Conservation (phyloP, 2,329 filamentous ascomycete genomes). For the Cladophialophora chaetospira region DNA sequence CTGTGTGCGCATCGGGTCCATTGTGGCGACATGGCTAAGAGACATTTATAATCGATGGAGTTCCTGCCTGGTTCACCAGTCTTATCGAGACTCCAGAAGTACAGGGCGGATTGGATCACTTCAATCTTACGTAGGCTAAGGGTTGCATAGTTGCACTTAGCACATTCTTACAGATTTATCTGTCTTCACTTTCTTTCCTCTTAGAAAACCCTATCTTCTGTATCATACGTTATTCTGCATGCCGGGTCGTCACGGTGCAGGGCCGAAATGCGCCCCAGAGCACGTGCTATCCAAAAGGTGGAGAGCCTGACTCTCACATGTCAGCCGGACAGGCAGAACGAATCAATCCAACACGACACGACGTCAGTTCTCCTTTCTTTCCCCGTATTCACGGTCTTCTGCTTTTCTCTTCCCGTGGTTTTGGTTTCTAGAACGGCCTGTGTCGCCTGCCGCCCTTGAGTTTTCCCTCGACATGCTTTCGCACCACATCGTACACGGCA, state of each 20-base stretch:
- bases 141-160: too few species aligned
- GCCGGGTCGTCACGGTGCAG: not conserved
- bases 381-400: not conserved
- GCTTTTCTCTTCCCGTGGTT: not conserved
- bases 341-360: not conserved
- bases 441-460: not conserved
- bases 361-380: slow-evolving; percentile 3
- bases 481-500: slow-evolving; percentile 8
- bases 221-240: too few species aligned
- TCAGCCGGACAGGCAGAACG: not conserved
- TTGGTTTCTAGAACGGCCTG: not conserved
- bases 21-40: too few species aligned
- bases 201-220: too few species aligned
- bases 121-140: too few species aligned
- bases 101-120: too few species aligned
- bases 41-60: too few species aligned
- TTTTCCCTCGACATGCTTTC: not conserved
- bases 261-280: not conserved
- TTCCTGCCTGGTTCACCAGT: too few species aligned
- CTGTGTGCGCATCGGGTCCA: too few species aligned
- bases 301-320: not conserved
- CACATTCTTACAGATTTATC: too few species aligned
- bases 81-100: too few species aligned
- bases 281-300: not conserved
- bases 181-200: too few species aligned